Evolutionary conservation across 768 basidiomycete species (phyloP), one percentile per base, ranked within the genome.

Genomic region (Mycena belliarum): DNA sequence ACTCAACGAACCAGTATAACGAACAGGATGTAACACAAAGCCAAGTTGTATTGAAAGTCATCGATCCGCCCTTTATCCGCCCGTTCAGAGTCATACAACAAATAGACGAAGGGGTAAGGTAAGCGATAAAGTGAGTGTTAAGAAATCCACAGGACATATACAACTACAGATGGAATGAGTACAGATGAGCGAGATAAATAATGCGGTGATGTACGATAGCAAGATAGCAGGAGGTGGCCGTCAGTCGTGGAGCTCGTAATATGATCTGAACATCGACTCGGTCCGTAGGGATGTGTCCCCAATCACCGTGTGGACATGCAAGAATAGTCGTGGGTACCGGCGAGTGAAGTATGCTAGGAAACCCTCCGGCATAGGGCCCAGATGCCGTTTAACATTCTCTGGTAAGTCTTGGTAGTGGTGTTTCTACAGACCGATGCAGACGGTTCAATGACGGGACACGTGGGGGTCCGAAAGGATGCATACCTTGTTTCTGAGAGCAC

Each of bases 331-430:
- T 15, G 97, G 97, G 75, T 89, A 98, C n/a, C 95, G 86, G 28
- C 85, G 81, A 3, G 96, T 98, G 70, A 98, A 99, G 72, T 98
- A 99, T 1, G 81, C 76, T 51, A 99, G 73, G 78, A 91, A 98
- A 12, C 96, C 96, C 60, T 89, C 88, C 0, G 97, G 97, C 80
- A 98, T 88, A 14, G 89, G 79, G 6, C 96, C 95, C 11, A 98
- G 79, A 73, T 91, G 86, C 40, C 89, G 84, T 68, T 92, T 95
- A 51, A 93, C 92, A 63, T 89, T 85, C 62, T 94, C 93, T 2
- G 96, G 96, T 12, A 99, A 75, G 73, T 99, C 97, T 74, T 98
- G 96, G 68, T 96, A 97, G 69, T 98, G 95, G 62, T 98, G 90
- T 90, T 95, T 96, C 95, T 95, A 65, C 21, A 48, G 8, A 40